phyloP scores from a whole-genome alignment of 768 basidiomycete genomes.

The Lentinula raphanica region DNA sequence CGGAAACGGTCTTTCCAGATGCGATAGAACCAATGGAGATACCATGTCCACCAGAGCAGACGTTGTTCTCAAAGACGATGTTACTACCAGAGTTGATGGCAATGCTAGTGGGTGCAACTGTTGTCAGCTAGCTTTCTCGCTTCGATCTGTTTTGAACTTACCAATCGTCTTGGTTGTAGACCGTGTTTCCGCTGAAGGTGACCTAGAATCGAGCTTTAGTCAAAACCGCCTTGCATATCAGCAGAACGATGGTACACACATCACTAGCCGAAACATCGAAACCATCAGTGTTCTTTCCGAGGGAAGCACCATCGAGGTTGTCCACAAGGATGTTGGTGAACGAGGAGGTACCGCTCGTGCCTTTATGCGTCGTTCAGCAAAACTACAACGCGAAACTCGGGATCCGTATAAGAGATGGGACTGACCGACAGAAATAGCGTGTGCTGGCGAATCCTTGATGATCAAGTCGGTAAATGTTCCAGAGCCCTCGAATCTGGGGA shows the following conservation, averaged over 20 bases:
- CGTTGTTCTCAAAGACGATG: constrained; percentile 30
- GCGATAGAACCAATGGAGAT: constrained; percentile 41
- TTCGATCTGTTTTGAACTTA: background rate
- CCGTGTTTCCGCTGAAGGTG: constrained; percentile 1
- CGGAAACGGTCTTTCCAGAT: constrained; percentile 21
- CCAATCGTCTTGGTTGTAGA: constrained; percentile 5
- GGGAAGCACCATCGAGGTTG: background rate
- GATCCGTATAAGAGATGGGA: background rate
- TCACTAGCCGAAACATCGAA: constrained; percentile 19
- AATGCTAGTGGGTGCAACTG: constrained; percentile 35
- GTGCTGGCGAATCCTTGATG: constrained; percentile 8
- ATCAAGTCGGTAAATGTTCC: constrained; percentile 7
- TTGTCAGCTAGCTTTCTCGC: background rate
- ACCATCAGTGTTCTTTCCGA: constrained; percentile 25
- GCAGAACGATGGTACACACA: constrained; percentile 12
- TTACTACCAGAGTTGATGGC: constrained; percentile 21
- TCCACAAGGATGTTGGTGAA: constrained; percentile 1
- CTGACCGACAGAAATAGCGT: constrained; percentile 8
- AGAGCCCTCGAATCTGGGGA: constrained; percentile 5
- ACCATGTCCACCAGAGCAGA: constrained; percentile 42
- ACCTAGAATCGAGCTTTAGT: background rate
- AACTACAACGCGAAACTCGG: background rate
- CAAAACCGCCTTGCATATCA: background rate
- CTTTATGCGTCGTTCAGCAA: background rate
- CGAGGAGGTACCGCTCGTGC: background rate